Conservation (phyloP, 164 flowering plant genomes). For the Pachysandra terminalis region DNA sequence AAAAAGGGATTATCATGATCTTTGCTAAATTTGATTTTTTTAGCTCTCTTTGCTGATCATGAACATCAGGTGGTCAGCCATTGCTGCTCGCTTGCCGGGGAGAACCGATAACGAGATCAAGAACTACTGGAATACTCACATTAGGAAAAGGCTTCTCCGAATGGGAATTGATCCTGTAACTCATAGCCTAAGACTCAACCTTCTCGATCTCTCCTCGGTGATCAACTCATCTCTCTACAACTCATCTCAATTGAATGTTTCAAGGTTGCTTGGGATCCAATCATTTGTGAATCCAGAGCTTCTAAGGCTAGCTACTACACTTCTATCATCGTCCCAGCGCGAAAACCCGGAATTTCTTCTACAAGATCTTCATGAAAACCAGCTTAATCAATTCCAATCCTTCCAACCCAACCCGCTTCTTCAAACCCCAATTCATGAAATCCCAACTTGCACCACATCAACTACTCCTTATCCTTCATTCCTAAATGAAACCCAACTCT, state of each 20-base stretch:
- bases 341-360: slow-evolving; percentile 21
- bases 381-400: neutral
- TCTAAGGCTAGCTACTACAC: slow-evolving; percentile 47
- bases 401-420: neutral
- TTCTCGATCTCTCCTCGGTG: slow-evolving; percentile 67
- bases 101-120: no score
- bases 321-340: slow-evolving; percentile 31
- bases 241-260: slow-evolving; percentile 42
- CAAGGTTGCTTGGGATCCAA: slow-evolving; percentile 51
- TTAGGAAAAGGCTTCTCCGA: no score
- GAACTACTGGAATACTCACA: no score
- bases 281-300: slow-evolving; percentile 54
- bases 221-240: slow-evolving; percentile 45
- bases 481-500: slow-evolving; percentile 26
- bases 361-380: slow-evolving; percentile 35
- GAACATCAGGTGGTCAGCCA: no score
- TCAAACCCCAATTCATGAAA: slow-evolving; percentile 21
- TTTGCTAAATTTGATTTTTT: neutral
- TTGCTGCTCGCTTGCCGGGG: no score
- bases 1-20: no score
- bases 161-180: slow-evolving; percentile 92
- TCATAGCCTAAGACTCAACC: slow-evolving; percentile 75
- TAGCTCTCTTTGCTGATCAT: slow-evolving; percentile 35
- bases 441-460: slow-evolving; percentile 25
- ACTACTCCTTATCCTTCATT: slow-evolving; percentile 21